Base-by-base conservation (phyloP, 129 eudicot species). In the Scalesia atractyloides region DNA sequence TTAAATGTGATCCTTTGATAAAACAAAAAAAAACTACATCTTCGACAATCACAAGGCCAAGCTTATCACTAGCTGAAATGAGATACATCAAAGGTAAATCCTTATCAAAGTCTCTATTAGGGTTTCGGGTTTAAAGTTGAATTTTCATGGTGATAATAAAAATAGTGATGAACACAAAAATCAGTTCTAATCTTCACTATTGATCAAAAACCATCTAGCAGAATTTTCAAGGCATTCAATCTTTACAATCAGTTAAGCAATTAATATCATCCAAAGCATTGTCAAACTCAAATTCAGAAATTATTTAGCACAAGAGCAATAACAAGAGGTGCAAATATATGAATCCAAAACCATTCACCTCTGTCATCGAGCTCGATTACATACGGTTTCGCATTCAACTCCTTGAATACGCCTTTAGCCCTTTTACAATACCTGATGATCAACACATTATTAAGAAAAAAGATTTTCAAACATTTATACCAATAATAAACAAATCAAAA, bases 311-410 rank as follows among this genome's bases (percentile, higher is more conserved):
- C 17, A 37, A 37, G 3, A 37, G 3, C 30, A 24, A 24, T 24
- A 24, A 24, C 2, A n/a, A 33, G 37, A 33, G 37, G 37, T 33
- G 37, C 37, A 36, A 36, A 36, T 36, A 20, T 0, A 52, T 10
- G 9, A 19, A 67, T 16, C 1, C 0, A 34, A 33, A n/a, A 64
- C 12, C 4, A 47, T 51, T 9, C 5, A 95, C 99, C 97, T 95
- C 99, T 83, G 79, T 90, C 86, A 65, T 95, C 97, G 36, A 95
- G 96, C 90, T 95, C 99, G 67, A 95, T 73, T 9, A 95, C 99
- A 80, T 82, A 77, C 7, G 99, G 96, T 68, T 43, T 75, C 80
- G 83, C 76, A n/a, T 88, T 80, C 91, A 95, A 57, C 82, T 90
- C 96, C 78, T 85, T 80, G 68, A 95, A 95, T 22, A 95, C 96